Percentiles rank a stretch among this genome's conserved stretches.
phyloP scores from a whole-genome alignment of 176 grass and related monocot genomes.

The Oryza coarctata region DNA sequence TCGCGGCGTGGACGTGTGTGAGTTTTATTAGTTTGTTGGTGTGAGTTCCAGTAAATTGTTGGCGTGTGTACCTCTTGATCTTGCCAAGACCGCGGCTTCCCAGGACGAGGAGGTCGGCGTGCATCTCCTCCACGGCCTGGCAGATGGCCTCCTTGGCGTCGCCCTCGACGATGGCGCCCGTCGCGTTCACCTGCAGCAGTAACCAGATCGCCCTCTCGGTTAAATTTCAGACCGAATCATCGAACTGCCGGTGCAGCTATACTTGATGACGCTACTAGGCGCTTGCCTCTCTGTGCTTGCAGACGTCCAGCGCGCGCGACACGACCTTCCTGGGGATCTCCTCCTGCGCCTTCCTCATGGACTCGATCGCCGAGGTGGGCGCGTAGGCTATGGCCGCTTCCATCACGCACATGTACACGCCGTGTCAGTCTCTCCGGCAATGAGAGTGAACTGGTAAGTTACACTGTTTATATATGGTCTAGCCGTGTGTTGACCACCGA shows the following conservation, averaged over 20 bases:
- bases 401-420: background rate
- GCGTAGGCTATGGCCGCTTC: constrained; percentile 38
- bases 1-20: no score
- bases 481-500: background rate
- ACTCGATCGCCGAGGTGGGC: constrained; percentile 37
- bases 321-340: constrained; percentile 55
- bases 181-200: constrained; percentile 35
- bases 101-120: constrained; percentile 61
- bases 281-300: constrained; percentile 42
- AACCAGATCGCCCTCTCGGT: background rate
- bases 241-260: no score
- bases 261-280: background rate
- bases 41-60: no score
- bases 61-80: constrained; percentile 71
- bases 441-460: background rate
- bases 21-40: background rate
- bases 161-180: constrained; percentile 57
- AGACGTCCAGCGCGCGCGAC: constrained; percentile 45
- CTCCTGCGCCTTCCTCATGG: constrained; percentile 55
- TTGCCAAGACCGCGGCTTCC: constrained; percentile 71
- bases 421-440: background rate
- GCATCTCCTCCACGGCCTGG: constrained; percentile 54
- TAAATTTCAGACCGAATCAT: background rate
- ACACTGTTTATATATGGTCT: background rate
- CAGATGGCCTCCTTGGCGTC: constrained; percentile 82